phyloP scores from a whole-genome alignment of 176 grass and related monocot genomes.

The Musa beccarii region DNA sequence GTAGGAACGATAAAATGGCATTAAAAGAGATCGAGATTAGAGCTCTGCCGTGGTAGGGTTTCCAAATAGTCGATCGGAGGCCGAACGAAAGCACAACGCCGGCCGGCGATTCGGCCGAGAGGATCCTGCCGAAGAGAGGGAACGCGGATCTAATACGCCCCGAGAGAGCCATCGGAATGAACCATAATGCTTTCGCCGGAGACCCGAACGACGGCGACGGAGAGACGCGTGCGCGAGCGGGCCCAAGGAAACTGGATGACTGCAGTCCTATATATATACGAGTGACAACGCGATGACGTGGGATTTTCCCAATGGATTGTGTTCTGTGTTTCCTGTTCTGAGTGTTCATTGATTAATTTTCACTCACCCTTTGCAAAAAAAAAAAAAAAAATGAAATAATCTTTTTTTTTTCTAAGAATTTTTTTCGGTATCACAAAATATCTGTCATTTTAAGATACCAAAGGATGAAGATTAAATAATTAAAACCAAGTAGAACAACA shows the following conservation, averaged over 20 bases:
- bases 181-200: conserved; percentile 18
- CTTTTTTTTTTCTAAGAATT: too few relatives aligned
- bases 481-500: too few relatives aligned
- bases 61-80: neutral
- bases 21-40: neutral
- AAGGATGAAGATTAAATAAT: too few relatives aligned
- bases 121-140: conserved; percentile 29
- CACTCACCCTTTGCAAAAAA: too few relatives aligned
- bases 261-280: neutral
- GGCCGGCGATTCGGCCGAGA: conserved; percentile 30
- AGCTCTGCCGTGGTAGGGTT: conserved; percentile 20
- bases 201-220: neutral
- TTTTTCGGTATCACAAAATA: too few relatives aligned
- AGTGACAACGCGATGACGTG: neutral
- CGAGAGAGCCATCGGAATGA: conserved; percentile 43
- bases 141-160: conserved; percentile 44
- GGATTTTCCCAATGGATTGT: neutral
- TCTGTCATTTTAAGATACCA: too few relatives aligned
- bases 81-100: conserved; percentile 13
- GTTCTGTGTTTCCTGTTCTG: neutral
- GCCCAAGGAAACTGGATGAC: neutral
- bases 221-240: neutral
- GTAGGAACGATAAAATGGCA: too few relatives aligned
- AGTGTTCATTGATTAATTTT: too few relatives aligned
- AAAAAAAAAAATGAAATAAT: too few relatives aligned